These are phyloP conservation scores for Phytophthora ramorum DNA, from an alignment of 352 stramenopile genomes.

Conservation along the genomic window DNA sequence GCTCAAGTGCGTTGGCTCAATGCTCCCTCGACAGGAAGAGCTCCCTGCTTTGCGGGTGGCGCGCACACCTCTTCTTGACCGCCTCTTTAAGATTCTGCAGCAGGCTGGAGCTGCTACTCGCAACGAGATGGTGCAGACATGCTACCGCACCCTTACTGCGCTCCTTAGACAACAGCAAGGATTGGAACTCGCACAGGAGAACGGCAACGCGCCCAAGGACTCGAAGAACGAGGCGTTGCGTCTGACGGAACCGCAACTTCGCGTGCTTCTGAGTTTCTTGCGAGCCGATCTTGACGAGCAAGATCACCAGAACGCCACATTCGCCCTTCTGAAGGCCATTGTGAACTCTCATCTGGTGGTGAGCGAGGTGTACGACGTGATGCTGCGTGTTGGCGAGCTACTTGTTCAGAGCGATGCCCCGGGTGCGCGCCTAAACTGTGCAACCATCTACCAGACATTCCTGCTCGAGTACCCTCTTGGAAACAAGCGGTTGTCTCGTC, in stretches of 20 bases:
- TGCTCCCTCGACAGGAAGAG: slow-evolving; percentile 85
- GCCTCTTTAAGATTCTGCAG: slow-evolving; percentile 93
- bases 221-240: slow-evolving; percentile 55
- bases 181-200: slow-evolving; percentile 38
- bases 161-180: slow-evolving; percentile 75
- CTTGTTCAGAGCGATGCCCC: slow-evolving; percentile 93
- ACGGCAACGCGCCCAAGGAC: slow-evolving; percentile 22
- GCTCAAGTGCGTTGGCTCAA: slow-evolving; percentile 92
- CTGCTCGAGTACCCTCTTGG: slow-evolving; percentile 97
- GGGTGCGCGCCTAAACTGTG: slow-evolving; percentile 84
- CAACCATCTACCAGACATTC: slow-evolving; percentile 89
- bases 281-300: slow-evolving; percentile 92
- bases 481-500: slow-evolving; percentile 92
- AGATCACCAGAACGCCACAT: slow-evolving; percentile 96
- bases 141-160: slow-evolving; percentile 93
- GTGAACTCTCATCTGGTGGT: slow-evolving; percentile 92
- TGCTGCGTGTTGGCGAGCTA: slow-evolving; percentile 94
- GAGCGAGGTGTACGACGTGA: slow-evolving; percentile 96
- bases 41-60: slow-evolving; percentile 90
- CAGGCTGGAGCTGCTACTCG: slow-evolving; percentile 91
- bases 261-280: slow-evolving; percentile 93
- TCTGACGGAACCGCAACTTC: slow-evolving; percentile 75
- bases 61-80: slow-evolving; percentile 84
- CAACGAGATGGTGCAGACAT: slow-evolving; percentile 96
- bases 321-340: slow-evolving; percentile 94